Conservation (phyloP, 2,329 filamentous ascomycete species). For the Fusarium denticulatum region DNA sequence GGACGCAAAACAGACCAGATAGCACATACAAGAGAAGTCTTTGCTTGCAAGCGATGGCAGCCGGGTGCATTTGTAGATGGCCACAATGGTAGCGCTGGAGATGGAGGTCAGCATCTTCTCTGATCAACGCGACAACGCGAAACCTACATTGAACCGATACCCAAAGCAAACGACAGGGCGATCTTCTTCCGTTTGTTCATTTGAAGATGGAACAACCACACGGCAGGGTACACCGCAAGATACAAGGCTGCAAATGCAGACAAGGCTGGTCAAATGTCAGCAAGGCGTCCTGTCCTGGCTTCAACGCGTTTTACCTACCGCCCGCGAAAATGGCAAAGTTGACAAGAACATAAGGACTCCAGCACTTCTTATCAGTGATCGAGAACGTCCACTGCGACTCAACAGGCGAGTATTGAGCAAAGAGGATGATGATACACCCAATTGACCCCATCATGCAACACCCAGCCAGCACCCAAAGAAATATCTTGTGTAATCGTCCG, state of each 20-base stretch:
- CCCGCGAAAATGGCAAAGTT: conserved; percentile 53
- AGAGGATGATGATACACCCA: conserved; percentile 52
- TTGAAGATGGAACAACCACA: conserved; percentile 50
- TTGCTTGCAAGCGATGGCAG: conserved; percentile 43
- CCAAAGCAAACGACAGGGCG: conserved; percentile 50
- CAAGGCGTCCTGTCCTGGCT: rapidly evolving
- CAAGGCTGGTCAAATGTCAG: conserved; percentile 32
- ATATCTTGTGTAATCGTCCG: conserved; percentile 42
- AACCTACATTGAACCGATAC: conserved; percentile 52
- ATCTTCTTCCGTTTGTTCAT: conserved; percentile 54
- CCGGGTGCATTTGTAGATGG: conserved; percentile 50
- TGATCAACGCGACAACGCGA: rapidly evolving
- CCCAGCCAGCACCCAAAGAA: conserved; percentile 51
- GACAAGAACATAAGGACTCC: conserved; percentile 50
- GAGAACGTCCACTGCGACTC: conserved; percentile 52
- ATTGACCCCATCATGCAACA: conserved; percentile 46
- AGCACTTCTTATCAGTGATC: conserved; percentile 47
- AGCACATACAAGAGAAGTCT: conserved; percentile 39
- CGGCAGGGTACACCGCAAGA: conserved; percentile 53
- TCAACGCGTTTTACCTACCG: conserved; percentile 39
- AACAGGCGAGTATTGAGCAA: conserved; percentile 54
- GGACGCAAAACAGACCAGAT: rapidly evolving
- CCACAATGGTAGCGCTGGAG: conserved; percentile 39
- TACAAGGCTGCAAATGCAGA: conserved; percentile 54
- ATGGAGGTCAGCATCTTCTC: rapidly evolving